A percentile compares a stretch with the other conserved stretches of the same genome.
Evolutionary conservation across 176 grass and related monocot genomes (phyloP).

Genomic region (Phoenix roebelenii): DNA sequence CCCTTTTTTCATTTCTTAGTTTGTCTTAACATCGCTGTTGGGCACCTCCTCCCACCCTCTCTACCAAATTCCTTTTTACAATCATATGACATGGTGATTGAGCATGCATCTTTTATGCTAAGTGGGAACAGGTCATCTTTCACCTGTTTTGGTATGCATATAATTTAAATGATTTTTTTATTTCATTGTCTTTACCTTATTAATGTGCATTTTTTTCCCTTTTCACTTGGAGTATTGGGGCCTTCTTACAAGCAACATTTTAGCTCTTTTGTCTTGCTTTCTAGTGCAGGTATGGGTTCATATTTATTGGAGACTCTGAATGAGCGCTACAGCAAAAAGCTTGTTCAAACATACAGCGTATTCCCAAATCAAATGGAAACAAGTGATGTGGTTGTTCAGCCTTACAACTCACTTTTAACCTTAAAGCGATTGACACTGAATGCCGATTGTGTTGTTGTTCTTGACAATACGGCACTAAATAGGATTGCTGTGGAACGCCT

Average conservation of each 20-base stretch:
- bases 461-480: slow-evolving; percentile 97
- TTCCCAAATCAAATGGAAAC: slow-evolving; percentile 99
- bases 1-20: too few species aligned
- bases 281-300: slow-evolving; percentile 79
- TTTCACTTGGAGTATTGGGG: too few species aligned
- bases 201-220: not conserved
- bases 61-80: too few species aligned
- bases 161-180: not conserved
- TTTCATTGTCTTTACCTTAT: slow-evolving; percentile 1
- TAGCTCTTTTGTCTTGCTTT: slow-evolving; percentile 3
- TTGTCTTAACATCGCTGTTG: too few species aligned
- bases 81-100: too few species aligned
- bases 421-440: slow-evolving; percentile 83
- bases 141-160: too few species aligned
- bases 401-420: slow-evolving; percentile 93
- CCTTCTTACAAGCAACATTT: not conserved
- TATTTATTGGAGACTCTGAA: slow-evolving; percentile 96
- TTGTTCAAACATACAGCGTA: slow-evolving; percentile 97
- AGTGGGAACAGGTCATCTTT: too few species aligned
- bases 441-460: slow-evolving; percentile 95
- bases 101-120: too few species aligned
- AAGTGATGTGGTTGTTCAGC: slow-evolving; percentile 97
- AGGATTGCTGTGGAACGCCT: slow-evolving; percentile 95
- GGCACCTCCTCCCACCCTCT: too few species aligned
- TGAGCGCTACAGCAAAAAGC: slow-evolving; percentile 97